A percentile compares a stretch with the other conserved stretches of the same genome.
Conservation (phyloP, 2,329 filamentous ascomycete genomes). For the Penicillium sp. region DNA sequence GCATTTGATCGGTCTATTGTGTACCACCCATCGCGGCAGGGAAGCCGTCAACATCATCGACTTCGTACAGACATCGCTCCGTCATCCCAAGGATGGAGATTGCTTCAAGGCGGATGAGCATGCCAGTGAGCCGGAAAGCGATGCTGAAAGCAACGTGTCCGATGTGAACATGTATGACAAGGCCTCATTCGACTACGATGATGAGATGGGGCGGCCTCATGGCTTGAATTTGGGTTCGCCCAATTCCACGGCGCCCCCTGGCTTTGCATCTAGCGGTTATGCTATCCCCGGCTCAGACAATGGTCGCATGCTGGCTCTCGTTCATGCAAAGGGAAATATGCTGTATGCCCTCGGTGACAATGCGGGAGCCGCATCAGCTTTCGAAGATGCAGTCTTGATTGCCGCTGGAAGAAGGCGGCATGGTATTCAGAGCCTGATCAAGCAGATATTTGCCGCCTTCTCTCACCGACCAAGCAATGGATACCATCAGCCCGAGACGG, state of each 20-base stretch:
- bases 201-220: slow-evolving; percentile 36
- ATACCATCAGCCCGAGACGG: slow-evolving; percentile 39
- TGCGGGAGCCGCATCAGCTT: slow-evolving; percentile 76
- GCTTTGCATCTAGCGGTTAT: slow-evolving; percentile 81
- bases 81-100: slow-evolving; percentile 52
- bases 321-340: slow-evolving; percentile 99
- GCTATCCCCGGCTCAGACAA: slow-evolving; percentile 83
- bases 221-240: slow-evolving; percentile 29
- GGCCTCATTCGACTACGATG: slow-evolving; percentile 59
- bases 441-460: slow-evolving; percentile 72
- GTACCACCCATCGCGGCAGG: slow-evolving; percentile 73
- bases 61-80: slow-evolving; percentile 75
- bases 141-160: slow-evolving; percentile 56
- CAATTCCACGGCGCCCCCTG: slow-evolving; percentile 37
- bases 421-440: slow-evolving; percentile 77
- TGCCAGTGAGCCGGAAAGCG: slow-evolving; percentile 62
- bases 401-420: slow-evolving; percentile 71
- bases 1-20: slow-evolving; percentile 85
- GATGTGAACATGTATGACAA: slow-evolving; percentile 56
- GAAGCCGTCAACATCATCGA: slow-evolving; percentile 88
- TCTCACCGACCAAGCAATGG: slow-evolving; percentile 48
- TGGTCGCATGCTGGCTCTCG: slow-evolving; percentile 85
- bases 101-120: slow-evolving; percentile 53
- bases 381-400: slow-evolving; percentile 92
- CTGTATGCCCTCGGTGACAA: slow-evolving; percentile 87